Evolutionary conservation across 306 rosid species (phyloP).

Genomic region (Vachellia collinsii): DNA sequence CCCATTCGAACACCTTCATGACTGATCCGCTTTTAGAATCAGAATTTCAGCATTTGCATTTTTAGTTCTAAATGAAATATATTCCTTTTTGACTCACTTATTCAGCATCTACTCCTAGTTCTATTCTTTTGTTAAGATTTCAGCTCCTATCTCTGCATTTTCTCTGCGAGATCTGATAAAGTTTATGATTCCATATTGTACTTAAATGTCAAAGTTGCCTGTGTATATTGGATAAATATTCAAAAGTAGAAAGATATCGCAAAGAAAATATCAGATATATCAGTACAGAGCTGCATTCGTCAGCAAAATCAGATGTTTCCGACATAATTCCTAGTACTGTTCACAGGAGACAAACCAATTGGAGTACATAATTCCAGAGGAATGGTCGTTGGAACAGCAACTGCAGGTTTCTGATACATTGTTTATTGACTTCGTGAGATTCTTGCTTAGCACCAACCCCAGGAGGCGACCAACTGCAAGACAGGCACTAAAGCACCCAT

Average conservation of each 20-base stretch:
- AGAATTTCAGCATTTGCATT: neutral
- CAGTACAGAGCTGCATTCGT: neutral
- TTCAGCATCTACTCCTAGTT: neutral
- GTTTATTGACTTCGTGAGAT: constrained; percentile 70
- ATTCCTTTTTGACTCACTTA: neutral
- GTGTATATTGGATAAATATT: neutral
- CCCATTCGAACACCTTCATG: constrained; percentile 28
- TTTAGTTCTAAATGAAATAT: neutral
- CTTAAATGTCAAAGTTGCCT: neutral
- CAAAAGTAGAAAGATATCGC: neutral
- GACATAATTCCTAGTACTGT: constrained; percentile 21
- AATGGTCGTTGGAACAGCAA: constrained; percentile 72
- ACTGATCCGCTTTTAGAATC: neutral
- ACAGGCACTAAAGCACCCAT: constrained; percentile 91
- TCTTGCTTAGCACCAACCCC: constrained; percentile 77
- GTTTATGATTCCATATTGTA: neutral
- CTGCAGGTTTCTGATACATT: constrained; percentile 58
- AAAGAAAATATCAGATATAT: neutral
- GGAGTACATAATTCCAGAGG: constrained; percentile 90
- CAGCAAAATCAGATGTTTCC: neutral
- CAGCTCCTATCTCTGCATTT: neutral
- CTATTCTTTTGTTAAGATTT: neutral
- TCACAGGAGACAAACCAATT: constrained; percentile 79
- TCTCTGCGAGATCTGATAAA: neutral
- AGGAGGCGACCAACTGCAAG: constrained; percentile 76